Evolutionary conservation across 257 asterid genomes (phyloP).

Genomic region (Cordia subcordata): DNA sequence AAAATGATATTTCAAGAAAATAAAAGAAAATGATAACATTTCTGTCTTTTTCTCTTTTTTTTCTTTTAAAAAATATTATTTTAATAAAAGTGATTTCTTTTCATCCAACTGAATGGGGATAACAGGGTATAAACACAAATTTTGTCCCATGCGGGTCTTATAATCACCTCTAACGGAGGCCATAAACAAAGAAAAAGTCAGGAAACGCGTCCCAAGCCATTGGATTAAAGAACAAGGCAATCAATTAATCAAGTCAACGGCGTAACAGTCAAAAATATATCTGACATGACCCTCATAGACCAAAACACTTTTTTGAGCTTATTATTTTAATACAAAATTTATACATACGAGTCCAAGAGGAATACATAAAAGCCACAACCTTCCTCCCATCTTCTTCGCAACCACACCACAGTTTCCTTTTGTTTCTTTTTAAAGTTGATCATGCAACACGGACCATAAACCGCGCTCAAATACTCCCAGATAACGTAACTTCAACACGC

Average conservation of each 20-base stretch:
- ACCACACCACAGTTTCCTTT: slow-evolving; percentile 3
- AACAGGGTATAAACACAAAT: too few relatives aligned
- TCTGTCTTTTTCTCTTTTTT: too few relatives aligned
- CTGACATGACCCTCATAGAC: too few relatives aligned
- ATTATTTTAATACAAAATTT: neutral
- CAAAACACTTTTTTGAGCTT: neutral
- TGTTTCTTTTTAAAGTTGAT: neutral
- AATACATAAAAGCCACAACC: too few relatives aligned
- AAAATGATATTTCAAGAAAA: too few relatives aligned
- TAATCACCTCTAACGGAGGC: too few relatives aligned
- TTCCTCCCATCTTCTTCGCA: slow-evolving; percentile 8
- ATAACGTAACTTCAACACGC: too few relatives aligned
- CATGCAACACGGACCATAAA: neutral
- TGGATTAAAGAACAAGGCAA: slow-evolving; percentile 1
- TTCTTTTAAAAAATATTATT: too few relatives aligned
- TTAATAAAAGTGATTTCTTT: too few relatives aligned
- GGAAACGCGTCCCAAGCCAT: neutral
- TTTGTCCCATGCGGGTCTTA: too few relatives aligned
- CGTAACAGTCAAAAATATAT: neutral
- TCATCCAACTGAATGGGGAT: too few relatives aligned
- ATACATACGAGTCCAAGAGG: neutral
- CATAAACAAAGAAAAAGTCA: neutral
- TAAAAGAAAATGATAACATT: too few relatives aligned
- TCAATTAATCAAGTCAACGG: neutral
- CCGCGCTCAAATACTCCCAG: neutral